Conservation (phyloP, 768 basidiomycete genomes). For the Phylloporus sp. region DNA sequence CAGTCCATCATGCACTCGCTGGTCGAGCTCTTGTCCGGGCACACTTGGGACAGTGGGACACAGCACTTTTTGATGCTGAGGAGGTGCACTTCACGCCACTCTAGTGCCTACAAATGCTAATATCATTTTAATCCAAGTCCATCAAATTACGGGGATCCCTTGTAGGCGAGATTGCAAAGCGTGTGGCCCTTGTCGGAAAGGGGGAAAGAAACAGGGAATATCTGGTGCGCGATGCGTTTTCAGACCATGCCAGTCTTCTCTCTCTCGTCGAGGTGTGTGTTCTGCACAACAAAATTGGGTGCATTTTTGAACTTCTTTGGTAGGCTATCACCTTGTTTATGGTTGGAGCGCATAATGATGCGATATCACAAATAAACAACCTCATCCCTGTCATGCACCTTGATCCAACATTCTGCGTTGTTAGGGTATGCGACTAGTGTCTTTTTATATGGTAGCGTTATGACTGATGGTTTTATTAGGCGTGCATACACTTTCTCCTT, state of each 20-base stretch:
- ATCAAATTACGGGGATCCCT: too few species aligned
- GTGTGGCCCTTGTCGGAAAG: neutral
- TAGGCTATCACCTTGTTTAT: too few species aligned
- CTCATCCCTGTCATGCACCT: neutral
- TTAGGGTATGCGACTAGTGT: neutral
- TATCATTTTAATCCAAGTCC: too few species aligned
- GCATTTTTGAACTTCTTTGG: too few species aligned
- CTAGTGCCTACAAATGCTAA: too few species aligned
- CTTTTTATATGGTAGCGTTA: neutral
- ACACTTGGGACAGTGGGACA: too few species aligned
- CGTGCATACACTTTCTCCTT: too few species aligned
- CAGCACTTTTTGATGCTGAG: neutral
- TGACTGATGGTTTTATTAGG: too few species aligned
- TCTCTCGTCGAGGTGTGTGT: neutral
- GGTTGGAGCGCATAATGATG: too few species aligned
- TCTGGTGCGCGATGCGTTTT: neutral
- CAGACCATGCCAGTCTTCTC: neutral
- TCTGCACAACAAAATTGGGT: neutral
- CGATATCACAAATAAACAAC: conserved; percentile 1
- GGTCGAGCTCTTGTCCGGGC: neutral
- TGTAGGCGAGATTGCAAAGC: too few species aligned
- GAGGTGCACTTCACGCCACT: neutral
- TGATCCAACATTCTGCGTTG: neutral
- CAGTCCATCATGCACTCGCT: neutral
- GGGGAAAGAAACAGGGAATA: neutral